phyloP scores from a whole-genome alignment of 2,329 filamentous ascomycete species.

The Thermothelomyces thermophilus region DNA sequence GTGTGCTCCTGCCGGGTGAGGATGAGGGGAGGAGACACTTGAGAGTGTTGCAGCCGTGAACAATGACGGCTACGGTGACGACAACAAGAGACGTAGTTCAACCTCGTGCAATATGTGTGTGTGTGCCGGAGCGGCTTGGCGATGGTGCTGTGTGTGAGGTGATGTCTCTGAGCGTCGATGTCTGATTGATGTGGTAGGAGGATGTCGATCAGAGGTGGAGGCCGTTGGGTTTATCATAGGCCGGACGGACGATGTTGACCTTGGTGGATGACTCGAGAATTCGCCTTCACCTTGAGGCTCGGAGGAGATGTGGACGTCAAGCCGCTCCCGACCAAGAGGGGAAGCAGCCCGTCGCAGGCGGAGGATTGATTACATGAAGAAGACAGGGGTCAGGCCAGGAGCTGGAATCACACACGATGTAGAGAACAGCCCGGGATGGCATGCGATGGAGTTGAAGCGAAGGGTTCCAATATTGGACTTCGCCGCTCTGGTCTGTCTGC shows the following conservation, averaged over 20 bases:
- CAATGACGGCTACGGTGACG: neutral
- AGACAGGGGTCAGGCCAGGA: neutral
- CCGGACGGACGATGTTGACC: neutral
- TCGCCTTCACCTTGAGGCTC: neutral
- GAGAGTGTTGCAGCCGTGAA: neutral
- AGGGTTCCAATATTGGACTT: constrained; percentile 4
- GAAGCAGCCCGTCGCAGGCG: neutral
- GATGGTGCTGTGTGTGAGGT: neutral
- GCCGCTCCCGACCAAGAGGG: neutral
- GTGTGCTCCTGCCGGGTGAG: neutral
- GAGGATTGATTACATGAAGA: too few species aligned
- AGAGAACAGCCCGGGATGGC: neutral
- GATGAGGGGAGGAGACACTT: neutral
- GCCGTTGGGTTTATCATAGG: constrained; percentile 1
- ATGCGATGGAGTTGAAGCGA: neutral
- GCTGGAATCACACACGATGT: neutral
- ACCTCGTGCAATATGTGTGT: neutral
- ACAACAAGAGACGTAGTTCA: neutral
- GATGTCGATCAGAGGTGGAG: neutral
- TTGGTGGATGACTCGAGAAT: neutral
- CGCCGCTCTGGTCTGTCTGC: neutral
- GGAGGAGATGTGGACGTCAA: neutral
- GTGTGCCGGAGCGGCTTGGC: neutral
- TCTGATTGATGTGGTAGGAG: neutral
- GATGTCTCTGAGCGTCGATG: neutral